Evolutionary conservation across 345 rosid genomes (phyloP).

Genomic region (Abelmoschus esculentus): DNA sequence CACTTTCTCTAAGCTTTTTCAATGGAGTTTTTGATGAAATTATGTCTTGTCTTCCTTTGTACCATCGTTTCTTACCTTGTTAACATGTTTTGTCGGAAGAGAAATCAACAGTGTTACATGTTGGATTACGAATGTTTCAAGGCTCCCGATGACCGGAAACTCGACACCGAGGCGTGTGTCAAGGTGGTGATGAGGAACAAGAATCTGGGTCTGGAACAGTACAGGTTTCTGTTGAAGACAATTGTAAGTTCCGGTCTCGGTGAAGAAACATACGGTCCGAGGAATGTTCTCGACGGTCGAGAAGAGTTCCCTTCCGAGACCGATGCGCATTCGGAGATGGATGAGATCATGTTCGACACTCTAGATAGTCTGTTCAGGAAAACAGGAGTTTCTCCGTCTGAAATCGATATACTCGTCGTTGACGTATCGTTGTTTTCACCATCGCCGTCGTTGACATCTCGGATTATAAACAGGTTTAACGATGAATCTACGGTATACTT

Average conservation of each 20-base stretch:
- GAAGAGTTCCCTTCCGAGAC: conserved; percentile 34
- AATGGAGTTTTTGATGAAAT: background rate
- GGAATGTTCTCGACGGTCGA: conserved; percentile 39
- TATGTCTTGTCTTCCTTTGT: background rate
- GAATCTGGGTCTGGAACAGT: conserved; percentile 47
- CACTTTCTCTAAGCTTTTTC: background rate
- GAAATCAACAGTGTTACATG: conserved; percentile 50
- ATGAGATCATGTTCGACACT: conserved; percentile 45
- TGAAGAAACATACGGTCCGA: conserved; percentile 19
- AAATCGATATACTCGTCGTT: conserved; percentile 56
- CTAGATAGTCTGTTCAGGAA: conserved; percentile 39
- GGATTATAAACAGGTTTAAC: conserved; percentile 48
- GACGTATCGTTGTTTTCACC: conserved; percentile 50
- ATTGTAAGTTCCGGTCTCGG: conserved; percentile 54
- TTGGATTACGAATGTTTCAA: conserved; percentile 62
- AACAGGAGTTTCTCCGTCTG: conserved; percentile 40
- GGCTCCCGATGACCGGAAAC: conserved; percentile 40
- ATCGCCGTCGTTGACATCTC: conserved; percentile 49
- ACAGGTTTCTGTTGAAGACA: conserved; percentile 50
- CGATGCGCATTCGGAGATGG: conserved; percentile 44
- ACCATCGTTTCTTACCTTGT: background rate
- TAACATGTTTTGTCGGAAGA: conserved; percentile 21
- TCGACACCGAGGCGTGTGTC: conserved; percentile 37
- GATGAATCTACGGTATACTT: no score
- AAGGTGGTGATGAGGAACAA: conserved; percentile 37